phyloP scores from a whole-genome alignment of 176 grass and related monocot species.

The Carex myosuroides region DNA sequence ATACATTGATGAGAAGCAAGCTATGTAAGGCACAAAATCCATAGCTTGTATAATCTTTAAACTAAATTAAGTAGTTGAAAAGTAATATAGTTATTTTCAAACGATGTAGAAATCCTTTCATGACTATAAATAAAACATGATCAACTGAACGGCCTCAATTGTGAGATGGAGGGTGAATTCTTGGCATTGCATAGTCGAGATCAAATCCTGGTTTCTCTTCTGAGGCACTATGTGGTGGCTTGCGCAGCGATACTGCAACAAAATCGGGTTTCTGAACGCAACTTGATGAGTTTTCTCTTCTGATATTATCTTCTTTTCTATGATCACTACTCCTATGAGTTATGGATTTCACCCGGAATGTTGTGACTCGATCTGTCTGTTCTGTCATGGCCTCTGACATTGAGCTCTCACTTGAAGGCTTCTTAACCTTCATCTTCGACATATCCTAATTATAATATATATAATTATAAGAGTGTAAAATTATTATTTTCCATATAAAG shows the following conservation, averaged over 20 bases:
- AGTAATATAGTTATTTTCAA: background rate
- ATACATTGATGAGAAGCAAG: conserved; percentile 27
- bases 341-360: background rate
- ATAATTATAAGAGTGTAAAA: background rate
- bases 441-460: conserved; percentile 13
- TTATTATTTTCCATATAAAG: background rate
- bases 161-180: conserved; percentile 61
- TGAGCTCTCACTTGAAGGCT: background rate
- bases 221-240: conserved; percentile 11
- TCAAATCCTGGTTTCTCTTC: conserved; percentile 44
- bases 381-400: background rate
- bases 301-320: background rate
- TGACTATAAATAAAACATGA: background rate
- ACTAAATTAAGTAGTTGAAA: conserved; percentile 3
- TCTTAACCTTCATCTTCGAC: background rate
- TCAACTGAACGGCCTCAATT: conserved; percentile 32
- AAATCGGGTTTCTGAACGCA: conserved; percentile 24
- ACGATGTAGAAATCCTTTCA: background rate
- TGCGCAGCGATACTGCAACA: conserved; percentile 25
- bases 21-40: conserved; percentile 32
- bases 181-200: conserved; percentile 69
- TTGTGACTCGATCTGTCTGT: background rate
- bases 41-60: conserved; percentile 19
- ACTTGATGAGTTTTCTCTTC: conserved; percentile 26
- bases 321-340: background rate